Conservation (phyloP, 2,329 filamentous ascomycete genomes). For the Juglanconis sp. region DNA sequence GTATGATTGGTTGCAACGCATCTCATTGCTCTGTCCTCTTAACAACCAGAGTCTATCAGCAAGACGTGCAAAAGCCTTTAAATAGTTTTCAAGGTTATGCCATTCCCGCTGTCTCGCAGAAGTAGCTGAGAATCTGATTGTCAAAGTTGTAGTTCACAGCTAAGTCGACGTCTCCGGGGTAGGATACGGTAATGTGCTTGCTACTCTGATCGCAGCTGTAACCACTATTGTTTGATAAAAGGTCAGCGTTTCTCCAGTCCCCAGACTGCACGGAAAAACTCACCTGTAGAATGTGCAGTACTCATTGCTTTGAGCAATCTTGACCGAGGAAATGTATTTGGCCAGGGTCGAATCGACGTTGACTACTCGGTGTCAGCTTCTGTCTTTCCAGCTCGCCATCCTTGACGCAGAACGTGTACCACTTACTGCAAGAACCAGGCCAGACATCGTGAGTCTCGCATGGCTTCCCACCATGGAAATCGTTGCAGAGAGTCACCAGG, state of each 20-base stretch:
- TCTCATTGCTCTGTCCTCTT: too few relatives aligned
- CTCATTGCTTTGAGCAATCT: not conserved
- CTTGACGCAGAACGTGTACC: not conserved
- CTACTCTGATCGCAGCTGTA: not conserved
- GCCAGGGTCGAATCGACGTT: not conserved
- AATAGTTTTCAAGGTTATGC: too few relatives aligned
- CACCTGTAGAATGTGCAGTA: slow-evolving; percentile 3
- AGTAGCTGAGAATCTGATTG: not conserved
- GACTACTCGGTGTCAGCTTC: not conserved
- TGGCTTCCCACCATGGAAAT: not conserved
- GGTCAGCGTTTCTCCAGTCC: not conserved
- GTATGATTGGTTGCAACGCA: not conserved
- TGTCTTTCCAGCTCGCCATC: not conserved
- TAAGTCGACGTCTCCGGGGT: not conserved
- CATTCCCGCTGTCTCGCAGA: not conserved
- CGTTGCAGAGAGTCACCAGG: not conserved
- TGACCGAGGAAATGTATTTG: not conserved
- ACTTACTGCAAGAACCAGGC: not conserved
- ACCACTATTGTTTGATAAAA: not conserved
- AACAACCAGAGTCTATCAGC: not conserved
- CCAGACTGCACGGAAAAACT: not conserved
- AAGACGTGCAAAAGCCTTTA: not conserved
- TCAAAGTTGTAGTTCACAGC: not conserved
- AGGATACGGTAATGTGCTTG: not conserved
- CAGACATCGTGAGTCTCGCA: not conserved